These are phyloP conservation scores for Schizophyllum commune DNA, from an alignment of 1,284 basidiomycete species.

Conservation along the genomic window DNA sequence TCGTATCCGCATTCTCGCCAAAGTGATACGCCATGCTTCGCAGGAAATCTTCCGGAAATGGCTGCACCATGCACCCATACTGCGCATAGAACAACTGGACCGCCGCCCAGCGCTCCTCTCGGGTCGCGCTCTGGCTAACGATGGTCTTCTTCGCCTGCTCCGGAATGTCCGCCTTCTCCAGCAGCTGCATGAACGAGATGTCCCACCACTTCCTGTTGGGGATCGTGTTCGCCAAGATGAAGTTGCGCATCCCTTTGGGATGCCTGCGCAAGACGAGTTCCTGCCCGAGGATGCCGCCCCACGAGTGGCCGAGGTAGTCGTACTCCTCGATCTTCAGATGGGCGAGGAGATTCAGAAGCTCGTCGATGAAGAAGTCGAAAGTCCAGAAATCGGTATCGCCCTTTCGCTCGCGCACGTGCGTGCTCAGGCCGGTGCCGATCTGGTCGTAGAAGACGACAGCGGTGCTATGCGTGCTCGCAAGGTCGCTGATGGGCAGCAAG, in stretches of 20 bases:
- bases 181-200: slow-evolving; percentile 25
- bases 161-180: slow-evolving; percentile 29
- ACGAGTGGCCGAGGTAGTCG: slow-evolving; percentile 39
- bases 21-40: no score
- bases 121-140: slow-evolving; percentile 36
- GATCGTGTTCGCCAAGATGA: slow-evolving; percentile 32
- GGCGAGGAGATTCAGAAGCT: slow-evolving; percentile 28
- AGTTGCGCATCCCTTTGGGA: slow-evolving; percentile 32
- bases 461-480: no score
- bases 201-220: slow-evolving; percentile 34
- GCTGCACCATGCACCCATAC: no score
- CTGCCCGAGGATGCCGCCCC: slow-evolving; percentile 42
- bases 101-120: slow-evolving; percentile 37
- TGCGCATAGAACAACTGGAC: no score
- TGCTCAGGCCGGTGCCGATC: no score
- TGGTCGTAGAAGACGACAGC: no score
- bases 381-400: no score
- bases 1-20: no score
- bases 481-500: slow-evolving; percentile 39
- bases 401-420: no score
- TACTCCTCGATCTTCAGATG: no score
- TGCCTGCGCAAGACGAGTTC: slow-evolving; percentile 14
- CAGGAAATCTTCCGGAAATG: no score
- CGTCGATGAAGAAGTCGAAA: no score
- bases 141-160: slow-evolving; percentile 34